These are phyloP conservation scores for Fusarium liriodendri DNA, from an alignment of 2,329 filamentous ascomycete species.

Conservation along the genomic window DNA sequence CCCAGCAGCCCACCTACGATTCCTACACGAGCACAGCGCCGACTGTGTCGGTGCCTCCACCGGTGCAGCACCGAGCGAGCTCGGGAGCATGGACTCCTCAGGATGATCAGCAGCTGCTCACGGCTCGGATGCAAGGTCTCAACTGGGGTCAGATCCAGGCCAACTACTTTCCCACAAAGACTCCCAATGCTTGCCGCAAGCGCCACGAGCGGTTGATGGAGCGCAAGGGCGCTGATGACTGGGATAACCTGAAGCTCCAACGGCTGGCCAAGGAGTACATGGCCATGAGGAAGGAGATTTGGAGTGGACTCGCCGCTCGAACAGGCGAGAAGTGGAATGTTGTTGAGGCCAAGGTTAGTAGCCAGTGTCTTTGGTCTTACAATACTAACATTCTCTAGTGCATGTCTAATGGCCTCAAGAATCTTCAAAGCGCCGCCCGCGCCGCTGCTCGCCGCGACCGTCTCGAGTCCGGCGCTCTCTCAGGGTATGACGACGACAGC, in stretches of 20 bases:
- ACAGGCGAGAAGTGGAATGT: slow-evolving; percentile 88
- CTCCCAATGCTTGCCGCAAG: slow-evolving; percentile 87
- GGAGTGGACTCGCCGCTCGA: slow-evolving; percentile 76
- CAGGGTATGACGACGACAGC: slow-evolving; percentile 75
- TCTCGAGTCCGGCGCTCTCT: slow-evolving; percentile 57
- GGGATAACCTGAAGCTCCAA: slow-evolving; percentile 81
- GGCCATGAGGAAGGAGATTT: slow-evolving; percentile 83
- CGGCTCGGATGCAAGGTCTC: slow-evolving; percentile 77
- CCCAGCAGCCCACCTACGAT: slow-evolving; percentile 52
- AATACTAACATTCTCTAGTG: slow-evolving; percentile 66
- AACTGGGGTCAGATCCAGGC: slow-evolving; percentile 87
- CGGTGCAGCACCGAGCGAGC: slow-evolving; percentile 66
- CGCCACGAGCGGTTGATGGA: slow-evolving; percentile 88
- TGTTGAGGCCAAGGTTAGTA: slow-evolving; percentile 69
- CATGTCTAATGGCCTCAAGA: slow-evolving; percentile 86
- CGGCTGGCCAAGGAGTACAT: slow-evolving; percentile 82
- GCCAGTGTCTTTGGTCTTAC: too few relatives aligned
- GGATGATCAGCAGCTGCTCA: slow-evolving; percentile 80
- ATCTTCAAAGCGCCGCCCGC: slow-evolving; percentile 77
- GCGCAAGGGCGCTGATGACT: slow-evolving; percentile 78
- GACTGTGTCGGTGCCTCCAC: slow-evolving; percentile 49
- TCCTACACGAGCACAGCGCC: slow-evolving; percentile 52
- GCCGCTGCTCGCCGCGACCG: slow-evolving; percentile 74
- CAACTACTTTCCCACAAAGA: slow-evolving; percentile 81
- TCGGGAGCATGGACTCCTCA: slow-evolving; percentile 77